Percentiles rank a stretch among this genome's conserved stretches.
Evolutionary conservation across 2,329 filamentous ascomycete species (phyloP).

Genomic region (Pseudocercospora cruenta): DNA sequence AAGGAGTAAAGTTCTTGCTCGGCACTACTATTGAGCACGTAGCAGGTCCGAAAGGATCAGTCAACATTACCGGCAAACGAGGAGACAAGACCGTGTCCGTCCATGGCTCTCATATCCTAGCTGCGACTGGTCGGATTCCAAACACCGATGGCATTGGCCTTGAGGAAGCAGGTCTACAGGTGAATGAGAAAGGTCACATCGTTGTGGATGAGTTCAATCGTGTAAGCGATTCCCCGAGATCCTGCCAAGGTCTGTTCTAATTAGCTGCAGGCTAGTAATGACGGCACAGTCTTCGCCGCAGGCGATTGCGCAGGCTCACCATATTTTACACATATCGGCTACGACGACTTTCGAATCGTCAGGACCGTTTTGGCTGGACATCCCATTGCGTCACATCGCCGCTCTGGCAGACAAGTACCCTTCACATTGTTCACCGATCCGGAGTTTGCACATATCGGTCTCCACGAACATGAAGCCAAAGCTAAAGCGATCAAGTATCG

Average conservation of each 20-base stretch:
- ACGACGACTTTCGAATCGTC: conserved; percentile 15
- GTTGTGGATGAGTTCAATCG: not conserved
- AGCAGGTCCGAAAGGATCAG: not conserved
- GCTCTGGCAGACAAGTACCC: conserved; percentile 10
- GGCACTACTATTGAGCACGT: not conserved
- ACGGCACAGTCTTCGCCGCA: conserved; percentile 8
- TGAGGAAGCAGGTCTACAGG: conserved; percentile 5
- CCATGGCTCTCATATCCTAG: conserved; percentile 13
- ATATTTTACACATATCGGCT: conserved; percentile 18
- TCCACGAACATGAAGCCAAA: conserved; percentile 11
- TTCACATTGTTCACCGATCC: conserved; percentile 16
- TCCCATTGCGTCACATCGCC: not conserved
- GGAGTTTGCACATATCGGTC: conserved; percentile 17
- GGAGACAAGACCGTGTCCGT: not conserved
- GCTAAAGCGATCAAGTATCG: conserved; percentile 13
- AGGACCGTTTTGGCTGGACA: conserved; percentile 2
- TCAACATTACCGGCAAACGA: not conserved
- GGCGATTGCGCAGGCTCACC: conserved; percentile 18
- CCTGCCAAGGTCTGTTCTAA: not conserved
- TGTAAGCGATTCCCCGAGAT: not conserved
- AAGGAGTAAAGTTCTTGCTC: conserved; percentile 11
- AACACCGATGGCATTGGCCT: conserved; percentile 13
- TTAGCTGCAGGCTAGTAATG: not conserved
- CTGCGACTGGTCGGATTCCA: conserved; percentile 11
- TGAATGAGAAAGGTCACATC: not conserved